Percentiles rank a stretch among this genome's conserved stretches.
These are phyloP conservation scores for Polygonum maritimum DNA, from an alignment of 148 eudicot species.

Conservation along the genomic window DNA sequence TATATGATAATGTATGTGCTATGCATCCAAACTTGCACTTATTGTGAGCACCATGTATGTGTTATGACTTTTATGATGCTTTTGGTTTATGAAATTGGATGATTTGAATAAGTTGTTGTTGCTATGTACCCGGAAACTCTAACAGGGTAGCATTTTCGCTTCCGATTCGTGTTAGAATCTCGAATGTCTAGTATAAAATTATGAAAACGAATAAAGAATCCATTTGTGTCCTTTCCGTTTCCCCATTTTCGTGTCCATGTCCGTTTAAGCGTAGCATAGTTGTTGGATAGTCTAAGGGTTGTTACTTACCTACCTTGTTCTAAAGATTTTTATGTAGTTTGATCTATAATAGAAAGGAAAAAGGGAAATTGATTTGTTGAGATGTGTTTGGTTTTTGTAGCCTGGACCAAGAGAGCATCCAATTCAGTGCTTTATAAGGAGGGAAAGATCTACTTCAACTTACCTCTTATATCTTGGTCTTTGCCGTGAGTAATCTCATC, in stretches of 20 bases:
- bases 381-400: conserved; percentile 12
- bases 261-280: too few species aligned
- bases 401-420: conserved; percentile 54
- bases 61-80: not conserved
- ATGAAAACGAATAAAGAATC: too few species aligned
- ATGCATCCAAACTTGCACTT: too few species aligned
- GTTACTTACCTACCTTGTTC: not conserved
- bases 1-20: too few species aligned
- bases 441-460: conserved; percentile 43
- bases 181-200: too few species aligned
- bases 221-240: too few species aligned
- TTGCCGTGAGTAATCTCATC: conserved; percentile 29
- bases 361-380: not conserved
- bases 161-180: too few species aligned
- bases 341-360: not conserved
- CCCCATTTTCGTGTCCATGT: too few species aligned
- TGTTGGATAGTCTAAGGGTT: not conserved
- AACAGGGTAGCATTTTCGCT: too few species aligned
- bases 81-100: not conserved
- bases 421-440: conserved; percentile 48
- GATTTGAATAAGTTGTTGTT: not conserved
- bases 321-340: not conserved
- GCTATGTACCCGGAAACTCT: too few species aligned
- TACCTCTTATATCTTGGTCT: conserved; percentile 45
- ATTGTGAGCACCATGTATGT: not conserved